Conservation (phyloP, 306 rosid genomes). For the Abrus pulchellus region DNA sequence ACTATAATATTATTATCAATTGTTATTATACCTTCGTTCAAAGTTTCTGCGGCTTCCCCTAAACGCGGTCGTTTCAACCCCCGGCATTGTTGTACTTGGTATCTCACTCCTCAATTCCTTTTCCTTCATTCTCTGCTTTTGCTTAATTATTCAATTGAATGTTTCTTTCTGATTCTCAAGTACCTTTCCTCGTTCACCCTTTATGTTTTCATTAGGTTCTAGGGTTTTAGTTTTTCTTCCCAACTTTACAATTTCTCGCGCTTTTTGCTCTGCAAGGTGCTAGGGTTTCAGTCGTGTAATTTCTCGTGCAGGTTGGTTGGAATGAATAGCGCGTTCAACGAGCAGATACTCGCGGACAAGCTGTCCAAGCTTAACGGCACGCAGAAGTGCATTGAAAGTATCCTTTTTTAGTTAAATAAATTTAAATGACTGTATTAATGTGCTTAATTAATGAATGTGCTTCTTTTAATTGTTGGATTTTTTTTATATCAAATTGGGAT, state of each 20-base stretch:
- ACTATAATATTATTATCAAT: too few species aligned
- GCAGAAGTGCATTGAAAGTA: slow-evolving; percentile 94
- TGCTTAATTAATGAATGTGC: neutral
- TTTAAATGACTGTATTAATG: neutral
- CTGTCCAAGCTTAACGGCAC: slow-evolving; percentile 90
- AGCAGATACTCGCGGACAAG: slow-evolving; percentile 90
- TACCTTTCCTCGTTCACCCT: slow-evolving; percentile 10
- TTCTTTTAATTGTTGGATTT: slow-evolving; percentile 5
- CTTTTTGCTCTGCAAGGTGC: neutral
- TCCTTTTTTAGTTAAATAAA: slow-evolving; percentile 45
- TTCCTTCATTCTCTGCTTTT: slow-evolving; percentile 41
- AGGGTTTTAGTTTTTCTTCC: slow-evolving; percentile 41
- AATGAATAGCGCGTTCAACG: slow-evolving; percentile 88
- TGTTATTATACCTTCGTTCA: neutral
- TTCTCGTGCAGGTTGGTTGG: slow-evolving; percentile 40
- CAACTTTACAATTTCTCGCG: neutral
- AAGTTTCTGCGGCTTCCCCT: slow-evolving; percentile 4
- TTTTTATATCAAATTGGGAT: neutral
- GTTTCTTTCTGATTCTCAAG: neutral
- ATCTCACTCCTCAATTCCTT: slow-evolving; percentile 33
- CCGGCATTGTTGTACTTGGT: slow-evolving; percentile 26
- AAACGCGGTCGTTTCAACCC: slow-evolving; percentile 38
- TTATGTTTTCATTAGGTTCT: slow-evolving; percentile 25
- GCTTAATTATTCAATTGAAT: slow-evolving; percentile 34
- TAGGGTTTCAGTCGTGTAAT: slow-evolving; percentile 49